A percentile compares a stretch with the other conserved stretches of the same genome.
These are phyloP conservation scores for Populus euphratica DNA, from an alignment of 345 rosid species.

Conservation along the genomic window DNA sequence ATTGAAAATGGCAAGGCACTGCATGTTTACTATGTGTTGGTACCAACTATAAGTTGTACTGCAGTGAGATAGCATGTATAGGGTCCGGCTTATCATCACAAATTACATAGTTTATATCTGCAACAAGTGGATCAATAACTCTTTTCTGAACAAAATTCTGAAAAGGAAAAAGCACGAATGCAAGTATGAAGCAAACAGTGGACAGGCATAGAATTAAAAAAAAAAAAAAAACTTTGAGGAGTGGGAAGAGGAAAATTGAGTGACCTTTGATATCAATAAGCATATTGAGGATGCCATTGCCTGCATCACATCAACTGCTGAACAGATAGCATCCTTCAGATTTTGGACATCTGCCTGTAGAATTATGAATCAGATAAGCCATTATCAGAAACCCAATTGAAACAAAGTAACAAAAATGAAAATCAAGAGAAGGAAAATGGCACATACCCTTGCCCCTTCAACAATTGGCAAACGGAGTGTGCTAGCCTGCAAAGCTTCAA, in stretches of 20 bases:
- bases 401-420: background rate
- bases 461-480: constrained; percentile 85
- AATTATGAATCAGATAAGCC: constrained; percentile 3
- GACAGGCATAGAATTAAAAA: background rate
- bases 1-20: background rate
- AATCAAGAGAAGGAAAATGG: background rate
- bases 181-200: background rate
- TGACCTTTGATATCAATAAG: constrained; percentile 63
- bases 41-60: background rate
- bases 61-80: background rate
- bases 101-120: too few species aligned
- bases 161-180: background rate
- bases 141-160: background rate
- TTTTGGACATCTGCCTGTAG: constrained; percentile 72
- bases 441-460: constrained; percentile 64
- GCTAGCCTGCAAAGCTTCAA: constrained; percentile 73
- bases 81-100: too few species aligned
- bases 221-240: background rate
- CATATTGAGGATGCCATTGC: constrained; percentile 80
- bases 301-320: constrained; percentile 88
- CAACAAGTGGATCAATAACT: background rate
- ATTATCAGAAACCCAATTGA: constrained; percentile 2
- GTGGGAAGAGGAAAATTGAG: background rate
- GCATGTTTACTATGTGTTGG: background rate
- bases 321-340: constrained; percentile 70